phyloP scores from a whole-genome alignment of 495 filamentous ascomycete species.

The Cryomyces antarcticus region DNA sequence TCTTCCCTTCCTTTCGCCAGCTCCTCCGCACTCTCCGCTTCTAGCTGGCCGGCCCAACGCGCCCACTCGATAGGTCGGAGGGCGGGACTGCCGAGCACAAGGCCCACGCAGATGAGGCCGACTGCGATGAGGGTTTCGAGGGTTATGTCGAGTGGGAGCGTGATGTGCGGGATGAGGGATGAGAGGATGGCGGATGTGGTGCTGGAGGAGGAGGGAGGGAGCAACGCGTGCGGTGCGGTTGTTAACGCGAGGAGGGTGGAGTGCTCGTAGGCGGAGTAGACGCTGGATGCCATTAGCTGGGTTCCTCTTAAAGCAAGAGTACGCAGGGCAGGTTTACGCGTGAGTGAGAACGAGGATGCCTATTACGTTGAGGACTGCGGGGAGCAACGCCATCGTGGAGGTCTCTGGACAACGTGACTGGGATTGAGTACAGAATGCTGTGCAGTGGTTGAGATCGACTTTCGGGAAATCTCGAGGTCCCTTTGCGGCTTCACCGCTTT shows the following conservation, averaged over 20 bases:
- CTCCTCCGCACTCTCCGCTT: slow-evolving; percentile 11
- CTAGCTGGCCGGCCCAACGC: slow-evolving; percentile 19
- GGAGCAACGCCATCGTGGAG: slow-evolving; percentile 13
- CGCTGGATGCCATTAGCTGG: slow-evolving; percentile 14
- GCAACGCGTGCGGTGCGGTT: not conserved
- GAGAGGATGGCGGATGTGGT: slow-evolving; percentile 2
- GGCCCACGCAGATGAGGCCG: slow-evolving; percentile 18
- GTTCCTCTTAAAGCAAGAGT: not conserved
- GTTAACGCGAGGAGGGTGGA: slow-evolving; percentile 5
- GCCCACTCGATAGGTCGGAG: slow-evolving; percentile 23
- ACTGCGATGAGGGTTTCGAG: slow-evolving; percentile 22
- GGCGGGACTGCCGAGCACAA: slow-evolving; percentile 16
- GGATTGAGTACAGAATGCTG: too few relatives aligned
- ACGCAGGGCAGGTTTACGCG: slow-evolving; percentile 15
- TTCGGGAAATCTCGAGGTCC: too few relatives aligned
- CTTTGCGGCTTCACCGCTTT: too few relatives aligned
- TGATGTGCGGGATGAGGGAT: not conserved
- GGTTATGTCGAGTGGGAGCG: slow-evolving; percentile 21
- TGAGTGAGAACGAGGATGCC: slow-evolving; percentile 22
- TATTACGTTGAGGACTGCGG: slow-evolving; percentile 14
- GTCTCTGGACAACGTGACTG: not conserved
- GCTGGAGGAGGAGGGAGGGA: slow-evolving; percentile 5
- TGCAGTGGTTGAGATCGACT: too few relatives aligned
- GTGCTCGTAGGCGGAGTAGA: slow-evolving; percentile 27
- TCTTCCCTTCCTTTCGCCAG: slow-evolving; percentile 6